phyloP scores from a whole-genome alignment of 78 protist genomes.

The Cavenderia fasciculata region DNA sequence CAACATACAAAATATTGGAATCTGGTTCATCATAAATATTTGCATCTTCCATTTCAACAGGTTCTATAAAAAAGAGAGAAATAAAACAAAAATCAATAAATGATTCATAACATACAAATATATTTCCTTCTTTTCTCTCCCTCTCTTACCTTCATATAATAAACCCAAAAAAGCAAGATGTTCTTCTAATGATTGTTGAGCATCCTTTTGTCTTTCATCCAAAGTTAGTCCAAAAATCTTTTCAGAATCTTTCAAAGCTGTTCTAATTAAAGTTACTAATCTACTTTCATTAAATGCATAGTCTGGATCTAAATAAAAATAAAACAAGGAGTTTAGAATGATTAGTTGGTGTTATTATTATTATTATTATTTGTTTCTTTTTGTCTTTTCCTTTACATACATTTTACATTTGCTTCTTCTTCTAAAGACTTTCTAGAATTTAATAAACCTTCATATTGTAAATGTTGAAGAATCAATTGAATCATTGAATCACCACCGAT shows the following conservation, averaged over 20 bases:
- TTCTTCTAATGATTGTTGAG: conserved; percentile 45
- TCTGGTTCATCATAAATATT: conserved; percentile 74
- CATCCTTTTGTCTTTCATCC: conserved; percentile 58
- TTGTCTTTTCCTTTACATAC: not conserved
- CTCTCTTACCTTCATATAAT: conserved; percentile 16
- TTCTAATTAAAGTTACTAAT: conserved; percentile 30
- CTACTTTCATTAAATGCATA: conserved; percentile 58
- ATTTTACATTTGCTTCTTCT: conserved; percentile 58
- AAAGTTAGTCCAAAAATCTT: conserved; percentile 31
- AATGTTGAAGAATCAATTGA: conserved; percentile 65
- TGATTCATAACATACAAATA: no score
- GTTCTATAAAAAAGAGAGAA: not conserved
- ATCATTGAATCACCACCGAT: conserved; percentile 73
- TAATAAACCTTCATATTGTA: conserved; percentile 63
- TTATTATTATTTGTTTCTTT: not conserved
- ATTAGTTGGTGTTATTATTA: not conserved
- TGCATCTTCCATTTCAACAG: conserved; percentile 45
- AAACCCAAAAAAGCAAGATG: conserved; percentile 66
- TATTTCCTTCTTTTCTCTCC: not conserved
- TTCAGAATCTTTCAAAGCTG: conserved; percentile 59
- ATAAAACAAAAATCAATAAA: not conserved
- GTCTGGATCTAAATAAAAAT: conserved; percentile 6
- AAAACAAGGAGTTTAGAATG: not conserved
- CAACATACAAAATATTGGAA: conserved; percentile 47
- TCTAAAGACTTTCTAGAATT: conserved; percentile 38